Evolutionary conservation across 768 basidiomycete genomes (phyloP), one percentile per base, ranked within the genome.

Genomic region (Gyrodon lividus): DNA sequence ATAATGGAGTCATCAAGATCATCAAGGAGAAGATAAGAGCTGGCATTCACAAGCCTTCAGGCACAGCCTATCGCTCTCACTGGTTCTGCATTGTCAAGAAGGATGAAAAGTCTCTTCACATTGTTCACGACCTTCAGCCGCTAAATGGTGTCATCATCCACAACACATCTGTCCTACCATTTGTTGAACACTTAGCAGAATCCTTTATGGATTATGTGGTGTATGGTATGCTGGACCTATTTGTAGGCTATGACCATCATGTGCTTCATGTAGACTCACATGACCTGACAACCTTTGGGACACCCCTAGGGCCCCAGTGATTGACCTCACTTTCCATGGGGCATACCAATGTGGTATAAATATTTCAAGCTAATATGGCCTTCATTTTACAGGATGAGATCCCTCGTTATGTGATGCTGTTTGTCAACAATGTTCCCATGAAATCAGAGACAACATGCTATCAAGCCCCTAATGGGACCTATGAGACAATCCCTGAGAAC

Each of bases 281-380:
- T 7, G 72, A 77, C 31, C 55, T 73, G 7, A 78, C 75, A 0
- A 74, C 71, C 0, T 79, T 78, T 56, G 65, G 71, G 48, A 72
- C 68, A 0, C 74, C 71, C 0, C 60, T 73, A 5, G 72, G 74
- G 1, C 55, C 65, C 0, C 47, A 73, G 0, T 55, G 65, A 0
- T 60, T 76, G 0, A 63, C 62, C 1, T 59, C 62, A 0, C 51
- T 77, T 0, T 74, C 74, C 0, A 74, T 74, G 72, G 78, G 76
- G 0, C 74, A 62, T 37, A 76, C 75, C 0, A 77, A 77, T 22
- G 70, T 67, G 0, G 65, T 71, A 0, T 69, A 68, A 0, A 72
- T 77, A 2, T 72, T 75, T 41, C 73, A 78, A 14, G 71, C 67
- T 13, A 67, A 77, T 46, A 63, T 75, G 6, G 62, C 62, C 0